A percentile compares a stretch with the other conserved stretches of the same genome.
Evolutionary conservation across 441 rosid genomes (phyloP).

Genomic region (Hura crepitans): DNA sequence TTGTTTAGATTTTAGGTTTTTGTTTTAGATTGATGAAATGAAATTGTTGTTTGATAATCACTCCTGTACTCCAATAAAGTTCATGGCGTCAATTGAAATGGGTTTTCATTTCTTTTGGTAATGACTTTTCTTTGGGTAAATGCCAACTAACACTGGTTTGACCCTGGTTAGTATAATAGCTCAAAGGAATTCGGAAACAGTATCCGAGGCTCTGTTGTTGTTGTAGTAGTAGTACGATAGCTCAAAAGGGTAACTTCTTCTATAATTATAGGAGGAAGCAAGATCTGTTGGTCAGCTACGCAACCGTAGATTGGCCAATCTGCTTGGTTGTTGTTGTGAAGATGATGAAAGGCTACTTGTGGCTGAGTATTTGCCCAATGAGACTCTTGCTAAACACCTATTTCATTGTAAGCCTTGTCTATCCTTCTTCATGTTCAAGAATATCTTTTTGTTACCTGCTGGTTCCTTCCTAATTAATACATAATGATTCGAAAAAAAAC

Average conservation of each 20-base stretch:
- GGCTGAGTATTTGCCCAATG: constrained; percentile 51
- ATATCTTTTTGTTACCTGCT: too few species aligned
- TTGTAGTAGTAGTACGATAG: too few species aligned
- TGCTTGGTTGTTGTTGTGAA: constrained; percentile 49
- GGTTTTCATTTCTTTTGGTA: not conserved
- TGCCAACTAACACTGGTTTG: not conserved
- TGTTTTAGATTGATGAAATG: not conserved
- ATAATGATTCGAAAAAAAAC: not conserved
- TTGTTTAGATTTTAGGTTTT: not conserved
- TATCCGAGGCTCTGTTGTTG: too few species aligned
- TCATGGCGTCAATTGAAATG: not conserved
- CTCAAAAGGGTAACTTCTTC: not conserved
- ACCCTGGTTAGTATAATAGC: not conserved
- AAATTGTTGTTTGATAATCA: not conserved
- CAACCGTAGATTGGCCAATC: constrained; percentile 39
- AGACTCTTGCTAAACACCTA: constrained; percentile 52
- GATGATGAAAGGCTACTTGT: constrained; percentile 53
- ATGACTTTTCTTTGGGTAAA: not conserved
- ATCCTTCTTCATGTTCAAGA: not conserved
- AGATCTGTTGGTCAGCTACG: constrained; percentile 47
- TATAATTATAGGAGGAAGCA: constrained; percentile 39
- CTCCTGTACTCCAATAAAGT: not conserved
- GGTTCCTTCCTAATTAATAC: too few species aligned
- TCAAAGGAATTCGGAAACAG: too few species aligned
- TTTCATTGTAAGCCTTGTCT: constrained; percentile 46